These are phyloP conservation scores for Lomentospora prolificans DNA, from an alignment of 2,329 filamentous ascomycete genomes.

Conservation along the genomic window DNA sequence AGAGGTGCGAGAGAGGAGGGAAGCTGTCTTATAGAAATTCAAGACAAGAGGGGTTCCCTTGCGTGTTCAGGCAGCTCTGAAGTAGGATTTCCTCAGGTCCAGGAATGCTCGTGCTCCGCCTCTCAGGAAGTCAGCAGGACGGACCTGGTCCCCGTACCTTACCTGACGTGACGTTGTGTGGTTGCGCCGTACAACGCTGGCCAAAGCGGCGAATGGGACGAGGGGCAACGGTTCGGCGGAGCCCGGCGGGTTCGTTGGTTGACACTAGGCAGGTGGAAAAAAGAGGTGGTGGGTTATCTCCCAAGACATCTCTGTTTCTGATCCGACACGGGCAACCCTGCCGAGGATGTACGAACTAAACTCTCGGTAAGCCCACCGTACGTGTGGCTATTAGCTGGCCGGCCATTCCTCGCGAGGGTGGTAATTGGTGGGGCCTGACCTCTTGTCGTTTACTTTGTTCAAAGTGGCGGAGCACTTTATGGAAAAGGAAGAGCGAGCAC, in stretches of 20 bases:
- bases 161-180: conserved; percentile 1
- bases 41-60: background rate
- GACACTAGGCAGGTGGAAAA: no score
- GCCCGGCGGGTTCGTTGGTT: background rate
- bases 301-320: background rate
- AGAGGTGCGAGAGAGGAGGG: background rate
- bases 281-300: background rate
- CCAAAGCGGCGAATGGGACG: background rate
- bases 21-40: background rate
- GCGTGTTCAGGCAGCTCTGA: background rate
- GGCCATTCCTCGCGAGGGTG: no score
- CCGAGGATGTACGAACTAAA: background rate
- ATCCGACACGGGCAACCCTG: conserved; percentile 1
- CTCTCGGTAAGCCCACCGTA: no score
- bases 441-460: background rate
- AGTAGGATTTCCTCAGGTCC: background rate
- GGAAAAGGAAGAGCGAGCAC: background rate
- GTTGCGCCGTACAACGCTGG: background rate
- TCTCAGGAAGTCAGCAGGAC: conserved; percentile 1
- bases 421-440: background rate
- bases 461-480: background rate
- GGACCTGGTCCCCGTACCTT: background rate
- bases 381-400: no score
- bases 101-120: background rate
- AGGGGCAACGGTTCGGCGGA: background rate